A percentile compares a stretch with the other conserved stretches of the same genome.
These are phyloP conservation scores for Aspergillus puulaauensis DNA, from an alignment of 2,329 filamentous ascomycete species.

Conservation along the genomic window DNA sequence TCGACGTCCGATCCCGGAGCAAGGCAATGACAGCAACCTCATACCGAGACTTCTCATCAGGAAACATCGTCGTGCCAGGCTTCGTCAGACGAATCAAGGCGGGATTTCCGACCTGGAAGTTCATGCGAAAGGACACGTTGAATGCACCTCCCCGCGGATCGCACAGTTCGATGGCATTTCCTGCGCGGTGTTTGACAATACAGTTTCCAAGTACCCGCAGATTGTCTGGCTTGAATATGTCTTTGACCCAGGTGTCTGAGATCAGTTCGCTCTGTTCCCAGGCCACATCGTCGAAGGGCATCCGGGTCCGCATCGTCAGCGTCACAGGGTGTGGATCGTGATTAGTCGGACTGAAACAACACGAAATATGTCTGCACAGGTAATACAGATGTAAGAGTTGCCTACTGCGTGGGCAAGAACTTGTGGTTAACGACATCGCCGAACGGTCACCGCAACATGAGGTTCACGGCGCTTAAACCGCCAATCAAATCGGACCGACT, in stretches of 20 bases:
- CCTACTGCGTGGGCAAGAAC: too few species aligned
- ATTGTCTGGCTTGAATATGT: not conserved
- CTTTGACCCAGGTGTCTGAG: constrained; percentile 1
- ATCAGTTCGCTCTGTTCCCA: constrained; percentile 11
- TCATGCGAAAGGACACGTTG: constrained; percentile 23
- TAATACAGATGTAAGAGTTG: too few species aligned
- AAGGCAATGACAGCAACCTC: constrained; percentile 21
- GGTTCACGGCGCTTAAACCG: too few species aligned
- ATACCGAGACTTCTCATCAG: constrained; percentile 27
- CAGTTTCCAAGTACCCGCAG: constrained; percentile 10
- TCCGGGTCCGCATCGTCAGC: not conserved
- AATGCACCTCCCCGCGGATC: constrained; percentile 15
- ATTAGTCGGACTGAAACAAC: too few species aligned
- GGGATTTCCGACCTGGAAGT: constrained; percentile 13
- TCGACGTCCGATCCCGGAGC: constrained; percentile 16
- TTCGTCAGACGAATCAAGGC: constrained; percentile 22
- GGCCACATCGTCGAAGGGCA: constrained; percentile 8
- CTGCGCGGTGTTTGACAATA: constrained; percentile 6
- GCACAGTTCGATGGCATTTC: constrained; percentile 3
- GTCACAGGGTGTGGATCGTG: too few species aligned
- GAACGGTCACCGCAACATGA: too few species aligned
- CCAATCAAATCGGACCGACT: too few species aligned
- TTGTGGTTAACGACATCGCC: too few species aligned
- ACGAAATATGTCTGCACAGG: too few species aligned
- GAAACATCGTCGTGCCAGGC: constrained; percentile 24